These are phyloP conservation scores for Chlamydomonas sp. DNA, from an alignment of 139 green algal species.

Conservation along the genomic window DNA sequence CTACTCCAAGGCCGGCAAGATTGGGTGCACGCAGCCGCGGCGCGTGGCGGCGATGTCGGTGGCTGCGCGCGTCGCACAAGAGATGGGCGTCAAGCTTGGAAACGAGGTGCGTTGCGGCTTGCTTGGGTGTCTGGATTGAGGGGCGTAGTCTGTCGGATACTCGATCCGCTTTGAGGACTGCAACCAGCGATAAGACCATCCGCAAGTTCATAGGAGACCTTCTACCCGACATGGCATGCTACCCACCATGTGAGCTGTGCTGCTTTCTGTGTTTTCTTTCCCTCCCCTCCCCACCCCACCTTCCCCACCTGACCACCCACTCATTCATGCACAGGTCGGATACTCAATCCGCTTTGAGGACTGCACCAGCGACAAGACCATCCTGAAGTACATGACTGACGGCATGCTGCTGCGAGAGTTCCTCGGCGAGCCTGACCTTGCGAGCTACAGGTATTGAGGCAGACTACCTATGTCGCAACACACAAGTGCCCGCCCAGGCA, in stretches of 20 bases:
- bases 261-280: no score
- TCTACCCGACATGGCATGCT: no score
- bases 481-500: background rate
- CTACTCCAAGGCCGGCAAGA: slow-evolving; percentile 75
- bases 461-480: background rate
- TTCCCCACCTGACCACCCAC: background rate
- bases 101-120: slow-evolving; percentile 5
- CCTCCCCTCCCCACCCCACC: slow-evolving; percentile 1
- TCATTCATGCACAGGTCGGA: slow-evolving; percentile 80
- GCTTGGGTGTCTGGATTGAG: no score
- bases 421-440: slow-evolving; percentile 90
- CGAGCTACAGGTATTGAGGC: slow-evolving; percentile 66
- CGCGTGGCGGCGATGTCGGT: slow-evolving; percentile 95
- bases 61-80: slow-evolving; percentile 82
- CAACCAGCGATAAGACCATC: no score
- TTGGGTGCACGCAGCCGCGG: slow-evolving; percentile 85
- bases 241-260: background rate
- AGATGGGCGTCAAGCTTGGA: slow-evolving; percentile 90
- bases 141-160: no score
- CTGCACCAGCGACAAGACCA: slow-evolving; percentile 92
- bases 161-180: no score
- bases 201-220: no score
- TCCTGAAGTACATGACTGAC: slow-evolving; percentile 99
- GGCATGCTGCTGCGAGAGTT: slow-evolving; percentile 98
- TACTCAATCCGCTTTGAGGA: slow-evolving; percentile 99